Evolutionary conservation across 139 green algal genomes (phyloP), one percentile per base, ranked within the genome.

Genomic region (Chlorella sp.): DNA sequence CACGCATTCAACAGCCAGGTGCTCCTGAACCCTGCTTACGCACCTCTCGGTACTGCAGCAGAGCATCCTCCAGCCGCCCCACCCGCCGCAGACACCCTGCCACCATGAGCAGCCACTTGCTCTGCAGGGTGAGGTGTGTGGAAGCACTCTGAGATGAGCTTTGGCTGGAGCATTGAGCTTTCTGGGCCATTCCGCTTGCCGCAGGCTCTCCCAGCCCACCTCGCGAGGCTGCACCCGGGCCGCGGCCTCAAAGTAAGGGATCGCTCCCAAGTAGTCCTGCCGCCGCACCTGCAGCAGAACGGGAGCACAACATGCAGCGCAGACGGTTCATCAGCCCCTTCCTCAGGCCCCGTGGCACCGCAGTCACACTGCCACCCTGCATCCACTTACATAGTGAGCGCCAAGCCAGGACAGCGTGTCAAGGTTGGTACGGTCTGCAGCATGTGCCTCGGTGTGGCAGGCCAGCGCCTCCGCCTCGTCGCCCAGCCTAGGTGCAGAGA

Each of bases 41-140:
- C 63, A 69, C 63, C 20, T 80, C 69, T 44, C 90, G 83, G 88
- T 96, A 96, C 76, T 87, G 87, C 67, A 57, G 72, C 73, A 95
- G 82, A 30, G 92, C 92, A 55, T 85, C 63, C 38, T 91, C 81
- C 83, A 88, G 83, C 2, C 87, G 86, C 9, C 92, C 92, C 3
- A 93, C 91, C 23, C 94, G 88, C n/a, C 95, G 89, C 62, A 89
- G 71, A 75, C 92, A 95, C 69, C 80, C 90, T 21, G 91, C 91
- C 41, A 92, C 92, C 95, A 98, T 98, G 47, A 98, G 92, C 60
- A 87, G 87, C 95, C 95, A 98, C 92, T 98, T 98, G 78, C 55
- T 57, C 69, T 86, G 55, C 44, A 51, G 44, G 7, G n/a, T n/a
- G n/a, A n/a, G n/a, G n/a, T n/a, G n/a, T n/a, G n/a, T n/a, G n/a